Conservation (phyloP, 1,284 basidiomycete genomes). For the Gomphus sp. region DNA sequence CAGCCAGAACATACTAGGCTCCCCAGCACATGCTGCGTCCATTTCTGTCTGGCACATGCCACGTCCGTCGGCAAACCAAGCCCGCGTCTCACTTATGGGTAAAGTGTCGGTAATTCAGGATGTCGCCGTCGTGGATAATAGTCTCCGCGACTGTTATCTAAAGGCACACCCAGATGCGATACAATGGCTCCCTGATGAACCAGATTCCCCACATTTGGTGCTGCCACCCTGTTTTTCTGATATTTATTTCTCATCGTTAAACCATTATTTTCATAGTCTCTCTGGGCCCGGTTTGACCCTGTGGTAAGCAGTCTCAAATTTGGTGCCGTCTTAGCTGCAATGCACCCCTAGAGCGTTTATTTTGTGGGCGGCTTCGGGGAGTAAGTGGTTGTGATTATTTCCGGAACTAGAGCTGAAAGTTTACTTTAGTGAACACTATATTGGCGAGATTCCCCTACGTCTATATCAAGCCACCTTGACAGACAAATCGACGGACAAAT, state of each 20-base stretch:
- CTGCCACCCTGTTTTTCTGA: conserved; percentile 13
- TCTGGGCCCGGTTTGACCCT: conserved; percentile 48
- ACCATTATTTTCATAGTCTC: conserved; percentile 25
- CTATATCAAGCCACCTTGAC: conserved; percentile 31
- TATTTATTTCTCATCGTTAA: background rate
- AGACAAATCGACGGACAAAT: background rate
- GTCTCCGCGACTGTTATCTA: conserved; percentile 22
- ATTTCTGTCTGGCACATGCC: too few species aligned
- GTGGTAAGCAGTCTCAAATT: conserved; percentile 27
- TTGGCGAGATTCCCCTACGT: conserved; percentile 17
- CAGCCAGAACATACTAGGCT: conserved; percentile 43
- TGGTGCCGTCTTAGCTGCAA: background rate
- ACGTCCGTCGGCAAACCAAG: conserved; percentile 19
- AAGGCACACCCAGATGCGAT: conserved; percentile 33
- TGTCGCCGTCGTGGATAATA: conserved; percentile 19
- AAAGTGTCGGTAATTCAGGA: conserved; percentile 35
- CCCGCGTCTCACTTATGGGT: conserved; percentile 51
- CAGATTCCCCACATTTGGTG: conserved; percentile 36
- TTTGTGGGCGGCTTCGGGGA: conserved; percentile 25
- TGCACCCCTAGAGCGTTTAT: too few species aligned
- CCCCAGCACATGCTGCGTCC: conserved; percentile 35
- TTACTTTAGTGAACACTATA: conserved; percentile 49
- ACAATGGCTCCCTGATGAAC: conserved; percentile 41
- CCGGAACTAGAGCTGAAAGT: conserved; percentile 24
- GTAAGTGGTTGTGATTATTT: conserved; percentile 23